Evolutionary conservation across 768 basidiomycete genomes (phyloP), one percentile per base, ranked within the genome.

Genomic region (Daedalea quercina): DNA sequence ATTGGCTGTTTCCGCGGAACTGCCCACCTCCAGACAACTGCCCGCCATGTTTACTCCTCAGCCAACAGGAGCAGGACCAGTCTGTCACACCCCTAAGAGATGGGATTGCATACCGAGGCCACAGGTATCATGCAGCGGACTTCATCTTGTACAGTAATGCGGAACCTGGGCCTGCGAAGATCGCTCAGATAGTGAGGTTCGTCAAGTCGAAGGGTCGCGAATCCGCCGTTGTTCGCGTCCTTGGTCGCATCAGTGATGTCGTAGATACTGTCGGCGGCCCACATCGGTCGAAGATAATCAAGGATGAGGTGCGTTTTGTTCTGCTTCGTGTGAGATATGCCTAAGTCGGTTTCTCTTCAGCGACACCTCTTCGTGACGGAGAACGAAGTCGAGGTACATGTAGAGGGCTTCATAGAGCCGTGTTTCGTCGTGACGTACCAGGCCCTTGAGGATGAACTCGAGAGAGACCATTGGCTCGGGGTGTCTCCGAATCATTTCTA

Each of bases 351-450:
- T 31, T 31, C 28, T 11, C 11, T 41, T 2, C 41, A 89, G 85
- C 74, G 78, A 20, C 80, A 90, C 52, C 60, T 87, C 0, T 87
- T 79, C 57, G 60, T 80, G 19, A 87, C 85, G 0, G 65, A 81
- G 3, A 74, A 80, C 43, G 50, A 58, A n/a, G 63, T 63, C 45
- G 60, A 63, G 17, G 12, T 77, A 17, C 34, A 62, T 28, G 62
- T 73, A 31, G 51, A 64, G 3, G 63, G 73, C 9, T 63, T 89
- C 12, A 65, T 85, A 22, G 69, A 69, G 2, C 67, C 76, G 0
- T 78, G 81, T 53, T 74, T 48, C 34, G 54, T 61, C 7, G 33
- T 55, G 37, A 40, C 34, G 51, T 56, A 20, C 44, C 34, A 23
- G 40, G 24, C 20, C 15, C 47, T 35, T 19, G 20, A 35, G 42